These are phyloP conservation scores for Lentinula aciculospora DNA, from an alignment of 768 basidiomycete species.

Conservation along the genomic window DNA sequence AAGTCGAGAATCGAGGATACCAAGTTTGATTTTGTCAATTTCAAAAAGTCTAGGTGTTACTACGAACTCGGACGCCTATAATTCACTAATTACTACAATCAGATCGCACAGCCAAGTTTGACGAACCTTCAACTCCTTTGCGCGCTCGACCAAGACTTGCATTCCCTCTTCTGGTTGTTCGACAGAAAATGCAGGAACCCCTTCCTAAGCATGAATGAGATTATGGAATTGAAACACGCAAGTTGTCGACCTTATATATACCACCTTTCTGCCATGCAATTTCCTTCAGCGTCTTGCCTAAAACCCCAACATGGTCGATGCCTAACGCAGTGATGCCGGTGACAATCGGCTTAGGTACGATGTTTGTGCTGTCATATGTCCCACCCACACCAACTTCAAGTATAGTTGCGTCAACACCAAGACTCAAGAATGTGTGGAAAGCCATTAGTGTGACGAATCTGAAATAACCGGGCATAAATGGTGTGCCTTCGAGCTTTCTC, in stretches of 20 bases:
- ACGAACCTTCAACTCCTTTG: slow-evolving; percentile 58
- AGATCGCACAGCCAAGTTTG: neutral
- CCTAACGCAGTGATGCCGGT: slow-evolving; percentile 90
- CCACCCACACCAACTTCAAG: slow-evolving; percentile 98
- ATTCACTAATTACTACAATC: neutral
- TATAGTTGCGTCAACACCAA: slow-evolving; percentile 85
- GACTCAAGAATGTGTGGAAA: slow-evolving; percentile 79
- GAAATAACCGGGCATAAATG: slow-evolving; percentile 88
- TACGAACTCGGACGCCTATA: slow-evolving; percentile 62
- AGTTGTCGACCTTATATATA: slow-evolving; percentile 74
- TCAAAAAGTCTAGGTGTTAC: slow-evolving; percentile 50
- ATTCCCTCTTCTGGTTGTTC: slow-evolving; percentile 67
- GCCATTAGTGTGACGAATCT: slow-evolving; percentile 89
- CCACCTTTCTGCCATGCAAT: slow-evolving; percentile 97
- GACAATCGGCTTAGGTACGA: slow-evolving; percentile 85
- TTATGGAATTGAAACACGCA: neutral
- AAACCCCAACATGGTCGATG: slow-evolving; percentile 82
- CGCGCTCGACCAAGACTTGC: slow-evolving; percentile 60
- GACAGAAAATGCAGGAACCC: slow-evolving; percentile 82
- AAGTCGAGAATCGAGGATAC: slow-evolving; percentile 24
- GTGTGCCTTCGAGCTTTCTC: slow-evolving; percentile 46
- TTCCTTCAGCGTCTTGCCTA: slow-evolving; percentile 83
- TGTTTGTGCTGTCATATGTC: slow-evolving; percentile 90
- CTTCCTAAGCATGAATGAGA: slow-evolving; percentile 38
- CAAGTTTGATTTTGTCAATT: slow-evolving; percentile 55